Conservation (phyloP, 768 basidiomycete genomes). For the Agrocybe praecox region DNA sequence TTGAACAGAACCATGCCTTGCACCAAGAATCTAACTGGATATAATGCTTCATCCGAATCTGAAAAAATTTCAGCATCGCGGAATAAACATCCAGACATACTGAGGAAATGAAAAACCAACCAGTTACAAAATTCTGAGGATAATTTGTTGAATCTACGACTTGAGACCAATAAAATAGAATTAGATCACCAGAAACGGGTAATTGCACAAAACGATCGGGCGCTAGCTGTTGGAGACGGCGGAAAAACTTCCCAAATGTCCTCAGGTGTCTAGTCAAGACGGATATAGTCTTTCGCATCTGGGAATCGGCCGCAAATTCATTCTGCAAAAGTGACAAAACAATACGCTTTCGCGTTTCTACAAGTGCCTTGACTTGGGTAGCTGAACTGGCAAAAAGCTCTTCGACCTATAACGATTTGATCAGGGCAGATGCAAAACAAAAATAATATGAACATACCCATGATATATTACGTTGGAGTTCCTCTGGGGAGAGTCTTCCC, state of each 20-base stretch:
- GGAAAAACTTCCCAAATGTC: conserved; percentile 80
- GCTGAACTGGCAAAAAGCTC: conserved; percentile 64
- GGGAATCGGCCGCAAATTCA: conserved; percentile 35
- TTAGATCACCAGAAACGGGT: conserved; percentile 63
- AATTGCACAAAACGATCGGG: conserved; percentile 60
- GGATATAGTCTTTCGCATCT: conserved; percentile 46
- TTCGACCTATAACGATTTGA: conserved; percentile 46
- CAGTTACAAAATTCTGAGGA: conserved; percentile 54
- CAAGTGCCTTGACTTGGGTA: conserved; percentile 55
- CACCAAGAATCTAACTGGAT: conserved; percentile 79
- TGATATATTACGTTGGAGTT: conserved; percentile 42
- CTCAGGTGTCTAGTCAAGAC: conserved; percentile 69
- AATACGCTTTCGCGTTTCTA: conserved; percentile 58
- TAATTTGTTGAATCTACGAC: conserved; percentile 70
- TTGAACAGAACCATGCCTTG: conserved; percentile 88
- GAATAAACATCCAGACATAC: background rate
- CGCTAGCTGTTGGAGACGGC: conserved; percentile 68
- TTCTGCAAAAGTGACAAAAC: conserved; percentile 43
- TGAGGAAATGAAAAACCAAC: conserved; percentile 32
- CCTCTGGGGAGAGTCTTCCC: conserved; percentile 43
- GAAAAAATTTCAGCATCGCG: background rate
- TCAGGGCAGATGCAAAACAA: conserved; percentile 3
- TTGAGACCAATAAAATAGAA: conserved; percentile 83
- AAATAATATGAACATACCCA: conserved; percentile 47
- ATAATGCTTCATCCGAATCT: conserved; percentile 69